Conservation (phyloP, 352 stramenopile species). For the Globisporangium yorkense region DNA sequence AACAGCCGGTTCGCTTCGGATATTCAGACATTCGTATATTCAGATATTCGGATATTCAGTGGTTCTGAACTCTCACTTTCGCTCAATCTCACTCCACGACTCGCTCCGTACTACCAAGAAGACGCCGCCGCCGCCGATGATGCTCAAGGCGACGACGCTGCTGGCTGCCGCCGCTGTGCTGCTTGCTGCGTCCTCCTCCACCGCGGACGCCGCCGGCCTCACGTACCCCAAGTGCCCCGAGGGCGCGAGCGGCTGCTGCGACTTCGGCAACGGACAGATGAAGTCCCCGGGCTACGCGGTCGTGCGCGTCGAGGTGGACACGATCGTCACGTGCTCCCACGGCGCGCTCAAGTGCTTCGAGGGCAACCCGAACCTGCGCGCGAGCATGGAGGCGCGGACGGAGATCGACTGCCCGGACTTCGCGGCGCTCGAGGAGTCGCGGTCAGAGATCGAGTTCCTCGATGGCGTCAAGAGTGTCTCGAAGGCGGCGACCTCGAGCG, state of each 20-base stretch:
- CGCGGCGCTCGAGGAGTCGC: slow-evolving; percentile 50
- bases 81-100: not conserved
- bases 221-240: slow-evolving; percentile 52
- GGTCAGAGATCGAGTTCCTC: slow-evolving; percentile 42
- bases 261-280: slow-evolving; percentile 49
- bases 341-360: slow-evolving; percentile 45
- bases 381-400: slow-evolving; percentile 23
- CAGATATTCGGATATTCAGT: not conserved
- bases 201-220: slow-evolving; percentile 13
- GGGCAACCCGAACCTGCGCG: slow-evolving; percentile 52
- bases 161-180: slow-evolving; percentile 23
- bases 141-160: slow-evolving; percentile 6
- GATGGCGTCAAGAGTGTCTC: slow-evolving; percentile 23
- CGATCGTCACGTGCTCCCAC: slow-evolving; percentile 59
- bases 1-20: not conserved
- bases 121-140: not conserved
- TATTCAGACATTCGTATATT: not conserved
- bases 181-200: slow-evolving; percentile 13
- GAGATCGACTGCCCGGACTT: slow-evolving; percentile 56
- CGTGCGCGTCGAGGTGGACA: slow-evolving; percentile 33
- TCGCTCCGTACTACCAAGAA: not conserved
- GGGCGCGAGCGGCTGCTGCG: slow-evolving; percentile 43
- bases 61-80: not conserved
- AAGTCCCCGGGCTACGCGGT: slow-evolving; percentile 55
- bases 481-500: slow-evolving; percentile 6